Evolutionary conservation across 1,284 basidiomycete genomes (phyloP).

Genomic region (Rhizopogon parksii): DNA sequence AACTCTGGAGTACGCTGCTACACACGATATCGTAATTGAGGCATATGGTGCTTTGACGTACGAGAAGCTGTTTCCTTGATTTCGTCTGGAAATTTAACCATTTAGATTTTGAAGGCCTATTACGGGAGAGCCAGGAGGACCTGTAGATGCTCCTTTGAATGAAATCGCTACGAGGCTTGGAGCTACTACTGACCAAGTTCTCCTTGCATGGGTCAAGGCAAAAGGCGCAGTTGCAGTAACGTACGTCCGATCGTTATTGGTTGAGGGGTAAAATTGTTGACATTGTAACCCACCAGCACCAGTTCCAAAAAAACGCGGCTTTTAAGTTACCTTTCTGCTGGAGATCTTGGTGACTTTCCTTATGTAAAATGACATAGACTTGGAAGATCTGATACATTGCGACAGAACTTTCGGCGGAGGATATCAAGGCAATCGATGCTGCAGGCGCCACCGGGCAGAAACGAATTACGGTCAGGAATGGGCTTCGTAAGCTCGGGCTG

Average conservation of each 20-base stretch:
- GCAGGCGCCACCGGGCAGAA: conserved; percentile 38
- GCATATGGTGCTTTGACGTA: conserved; percentile 64
- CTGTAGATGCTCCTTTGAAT: conserved; percentile 57
- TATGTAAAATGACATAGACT: conserved; percentile 17
- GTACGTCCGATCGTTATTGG: conserved; percentile 30
- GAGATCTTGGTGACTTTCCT: conserved; percentile 48
- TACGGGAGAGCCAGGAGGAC: conserved; percentile 54
- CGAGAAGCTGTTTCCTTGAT: conserved; percentile 14
- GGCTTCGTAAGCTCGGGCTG: conserved; percentile 4
- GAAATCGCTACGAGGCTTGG: conserved; percentile 49
- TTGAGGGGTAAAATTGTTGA: neutral
- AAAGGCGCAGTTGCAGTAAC: conserved; percentile 64
- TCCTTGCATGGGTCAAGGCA: conserved; percentile 59
- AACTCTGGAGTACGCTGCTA: conserved; percentile 49
- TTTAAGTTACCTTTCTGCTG: conserved; percentile 60
- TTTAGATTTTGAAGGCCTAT: conserved; percentile 41
- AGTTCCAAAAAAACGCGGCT: conserved; percentile 60
- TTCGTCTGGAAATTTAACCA: neutral
- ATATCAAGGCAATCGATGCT: conserved; percentile 49
- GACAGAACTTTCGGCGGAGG: conserved; percentile 29
- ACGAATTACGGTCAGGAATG: conserved; percentile 2
- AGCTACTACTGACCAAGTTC: conserved; percentile 59
- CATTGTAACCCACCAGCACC: conserved; percentile 37
- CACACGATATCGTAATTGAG: conserved; percentile 60
- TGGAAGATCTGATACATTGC: neutral